A percentile compares a stretch with the other conserved stretches of the same genome.
phyloP scores from a whole-genome alignment of 768 basidiomycete genomes.

The Trichaptum fuscoviolaceum region DNA sequence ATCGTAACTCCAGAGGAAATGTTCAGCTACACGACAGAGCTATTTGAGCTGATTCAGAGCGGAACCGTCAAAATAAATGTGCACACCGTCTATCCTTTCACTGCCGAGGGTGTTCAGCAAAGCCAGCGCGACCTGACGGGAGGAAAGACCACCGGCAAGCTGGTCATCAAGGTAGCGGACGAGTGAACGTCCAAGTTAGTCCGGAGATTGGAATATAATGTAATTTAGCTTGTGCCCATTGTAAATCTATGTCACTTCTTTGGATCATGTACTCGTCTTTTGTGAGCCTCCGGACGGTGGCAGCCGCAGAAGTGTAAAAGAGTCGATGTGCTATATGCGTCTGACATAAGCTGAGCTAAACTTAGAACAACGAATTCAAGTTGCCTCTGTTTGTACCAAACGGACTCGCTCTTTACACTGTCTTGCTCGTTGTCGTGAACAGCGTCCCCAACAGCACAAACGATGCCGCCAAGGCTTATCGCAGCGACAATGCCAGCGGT shows the following conservation, averaged over 20 bases:
- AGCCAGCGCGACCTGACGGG: slow-evolving; percentile 74
- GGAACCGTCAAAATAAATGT: slow-evolving; percentile 64
- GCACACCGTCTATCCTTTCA: slow-evolving; percentile 79
- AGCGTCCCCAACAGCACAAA: not conserved
- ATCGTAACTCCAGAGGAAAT: slow-evolving; percentile 69
- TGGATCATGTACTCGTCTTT: no score
- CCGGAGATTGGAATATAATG: not conserved
- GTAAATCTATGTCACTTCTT: not conserved
- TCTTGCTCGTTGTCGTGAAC: not conserved
- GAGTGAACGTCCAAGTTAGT: not conserved
- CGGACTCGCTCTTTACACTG: not conserved
- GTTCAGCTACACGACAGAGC: slow-evolving; percentile 53
- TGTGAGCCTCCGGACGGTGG: not conserved
- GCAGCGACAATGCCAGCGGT: slow-evolving; percentile 30
- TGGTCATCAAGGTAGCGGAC: slow-evolving; percentile 65
- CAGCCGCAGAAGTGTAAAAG: not conserved
- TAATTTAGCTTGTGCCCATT: not conserved
- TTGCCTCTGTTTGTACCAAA: not conserved
- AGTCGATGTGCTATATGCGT: not conserved
- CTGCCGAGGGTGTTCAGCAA: slow-evolving; percentile 67
- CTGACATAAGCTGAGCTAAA: not conserved
- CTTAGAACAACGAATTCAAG: not conserved
- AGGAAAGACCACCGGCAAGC: slow-evolving; percentile 80
- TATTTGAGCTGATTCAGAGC: slow-evolving; percentile 55
- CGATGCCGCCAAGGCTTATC: slow-evolving; percentile 1